These are phyloP conservation scores for Alternaria sp. DNA, from an alignment of 2,329 filamentous ascomycete species.

Conservation along the genomic window DNA sequence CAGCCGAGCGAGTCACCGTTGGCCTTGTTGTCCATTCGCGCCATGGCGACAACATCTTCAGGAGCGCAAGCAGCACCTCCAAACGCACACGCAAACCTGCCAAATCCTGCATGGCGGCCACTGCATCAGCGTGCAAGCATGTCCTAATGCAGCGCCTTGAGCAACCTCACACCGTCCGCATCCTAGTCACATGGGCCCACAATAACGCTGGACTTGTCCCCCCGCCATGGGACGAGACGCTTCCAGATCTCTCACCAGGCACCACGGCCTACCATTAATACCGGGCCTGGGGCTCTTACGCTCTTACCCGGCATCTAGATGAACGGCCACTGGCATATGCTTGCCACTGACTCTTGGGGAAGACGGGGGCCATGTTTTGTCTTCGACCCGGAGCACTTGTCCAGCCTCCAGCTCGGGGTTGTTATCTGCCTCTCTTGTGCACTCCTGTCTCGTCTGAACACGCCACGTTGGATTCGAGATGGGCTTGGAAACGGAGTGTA, in stretches of 20 bases:
- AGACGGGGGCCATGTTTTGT: neutral
- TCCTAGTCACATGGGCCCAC: slow-evolving; percentile 28
- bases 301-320: slow-evolving; percentile 8
- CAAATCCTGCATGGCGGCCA: neutral
- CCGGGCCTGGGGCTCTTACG: slow-evolving; percentile 9
- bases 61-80: slow-evolving; percentile 4
- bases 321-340: slow-evolving; percentile 8
- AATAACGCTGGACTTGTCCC: slow-evolving; percentile 30
- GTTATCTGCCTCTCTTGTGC: slow-evolving; percentile 4
- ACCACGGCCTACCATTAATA: slow-evolving; percentile 14
- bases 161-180: slow-evolving; percentile 23
- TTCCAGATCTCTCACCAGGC: slow-evolving; percentile 33
- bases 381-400: neutral
- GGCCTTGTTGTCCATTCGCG: slow-evolving; percentile 1
- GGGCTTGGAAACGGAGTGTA: slow-evolving; percentile 22
- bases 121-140: slow-evolving; percentile 17
- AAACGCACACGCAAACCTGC: neutral
- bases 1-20: slow-evolving; percentile 23
- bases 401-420: neutral
- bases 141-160: slow-evolving; percentile 22
- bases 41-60: neutral
- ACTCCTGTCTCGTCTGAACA: slow-evolving; percentile 1
- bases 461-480: slow-evolving; percentile 5
- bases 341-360: slow-evolving; percentile 1
- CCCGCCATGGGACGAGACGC: slow-evolving; percentile 23